Percentiles rank a stretch among this genome's conserved stretches.
phyloP scores from a whole-genome alignment of 179 eudicot genomes.

The Vitellaria paradoxa region DNA sequence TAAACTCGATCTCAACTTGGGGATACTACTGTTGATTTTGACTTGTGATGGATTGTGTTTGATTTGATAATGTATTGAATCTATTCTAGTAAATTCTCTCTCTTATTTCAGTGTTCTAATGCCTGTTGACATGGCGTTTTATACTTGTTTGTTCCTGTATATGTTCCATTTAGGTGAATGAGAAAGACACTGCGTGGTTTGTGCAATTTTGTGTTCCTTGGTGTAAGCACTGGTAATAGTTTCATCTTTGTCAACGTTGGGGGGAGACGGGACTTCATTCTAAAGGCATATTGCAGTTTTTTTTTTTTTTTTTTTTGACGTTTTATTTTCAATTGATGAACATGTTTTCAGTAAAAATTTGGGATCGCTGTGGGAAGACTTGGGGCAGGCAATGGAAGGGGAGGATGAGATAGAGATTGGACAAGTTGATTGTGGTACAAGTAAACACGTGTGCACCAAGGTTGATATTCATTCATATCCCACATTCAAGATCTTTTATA shows the following conservation, averaged over 20 bases:
- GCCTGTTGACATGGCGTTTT: too few relatives aligned
- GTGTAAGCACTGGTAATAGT: constrained; percentile 86
- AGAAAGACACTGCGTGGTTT: constrained; percentile 91
- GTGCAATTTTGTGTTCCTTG: constrained; percentile 81
- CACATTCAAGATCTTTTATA: constrained; percentile 85
- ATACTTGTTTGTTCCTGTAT: not conserved
- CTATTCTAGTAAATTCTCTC: too few relatives aligned
- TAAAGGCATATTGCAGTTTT: too few relatives aligned
- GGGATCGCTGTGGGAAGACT: constrained; percentile 79
- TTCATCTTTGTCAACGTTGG: not conserved
- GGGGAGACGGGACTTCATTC: too few relatives aligned
- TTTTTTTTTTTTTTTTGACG: too few relatives aligned
- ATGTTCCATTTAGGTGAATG: constrained; percentile 52
- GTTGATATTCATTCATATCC: constrained; percentile 92
- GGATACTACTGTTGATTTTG: too few relatives aligned
- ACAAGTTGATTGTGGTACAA: constrained; percentile 70
- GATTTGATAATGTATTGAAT: too few relatives aligned
- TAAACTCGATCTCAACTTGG: too few relatives aligned
- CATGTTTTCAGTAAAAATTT: constrained; percentile 49
- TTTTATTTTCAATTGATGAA: not conserved
- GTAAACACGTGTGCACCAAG: constrained; percentile 65
- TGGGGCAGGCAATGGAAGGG: constrained; percentile 84
- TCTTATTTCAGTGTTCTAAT: too few relatives aligned
- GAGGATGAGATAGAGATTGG: constrained; percentile 92
- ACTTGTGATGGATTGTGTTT: too few relatives aligned